Evolutionary conservation across 331 rosid genomes (phyloP), one percentile per base, ranked within the genome.

Genomic region (Stylosanthes scabra): DNA sequence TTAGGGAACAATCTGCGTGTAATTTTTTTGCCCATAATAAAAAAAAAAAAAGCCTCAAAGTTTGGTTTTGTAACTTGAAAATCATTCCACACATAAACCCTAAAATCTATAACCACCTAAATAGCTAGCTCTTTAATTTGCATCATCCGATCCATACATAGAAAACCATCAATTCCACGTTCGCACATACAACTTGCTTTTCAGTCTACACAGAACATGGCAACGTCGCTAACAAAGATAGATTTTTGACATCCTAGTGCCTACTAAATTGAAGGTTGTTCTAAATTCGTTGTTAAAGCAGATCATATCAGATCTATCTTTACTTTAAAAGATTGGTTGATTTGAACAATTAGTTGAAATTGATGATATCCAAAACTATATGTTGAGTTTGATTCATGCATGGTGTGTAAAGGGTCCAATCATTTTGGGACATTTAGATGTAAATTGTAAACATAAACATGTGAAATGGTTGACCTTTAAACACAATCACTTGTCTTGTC

Each of bases 361-460:
- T 2, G 15, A 60, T 20, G 25, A 34, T 59, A 11, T 9, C 50
- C 60, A 60, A 72, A 72, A 45, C 25, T 46, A 5, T n/a, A 52
- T 52, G 16, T 28, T 11, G 13, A 79, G 71, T 67, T 61, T 46
- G 47, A 50, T 52, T 56, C 56, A 50, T 52, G 61, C 44, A 34
- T 59, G n/a, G 5, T 7, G 72, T 9, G 41, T 44, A 11, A 55
- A 42, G 59, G 12, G 16, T 44, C 59, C 49, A 60, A 25, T 61
- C 62, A 61, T 29, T 44, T 37, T 28, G 57, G 52, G 75, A 84
- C 82, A 78, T 66, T 8, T 60, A 47, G 82, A 72, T 50, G 66
- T 60, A 68, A 44, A 72, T 67, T 79, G 39, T 78, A 78, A 66
- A 68, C 78, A 73, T 70, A 58, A 63, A 46, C 87, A 70, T 59